phyloP scores from a whole-genome alignment of 1,284 basidiomycete species.

The Fomes fomentarius region DNA sequence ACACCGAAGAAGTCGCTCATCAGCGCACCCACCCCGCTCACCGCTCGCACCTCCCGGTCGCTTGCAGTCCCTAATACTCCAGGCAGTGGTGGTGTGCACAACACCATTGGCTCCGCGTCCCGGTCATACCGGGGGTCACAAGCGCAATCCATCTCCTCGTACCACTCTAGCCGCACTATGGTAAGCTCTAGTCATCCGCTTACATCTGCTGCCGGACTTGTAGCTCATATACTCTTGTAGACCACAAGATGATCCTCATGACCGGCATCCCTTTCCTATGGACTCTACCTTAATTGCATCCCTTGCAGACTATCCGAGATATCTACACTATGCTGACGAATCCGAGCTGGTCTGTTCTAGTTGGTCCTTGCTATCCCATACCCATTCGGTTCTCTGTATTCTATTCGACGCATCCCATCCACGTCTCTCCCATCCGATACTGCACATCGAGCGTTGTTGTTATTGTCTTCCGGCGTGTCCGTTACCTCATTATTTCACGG shows the following conservation, averaged over 20 bases:
- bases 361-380: constrained; percentile 32
- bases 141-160: constrained; percentile 42
- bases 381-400: constrained; percentile 32
- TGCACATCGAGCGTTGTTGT: constrained; percentile 27
- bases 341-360: constrained; percentile 34
- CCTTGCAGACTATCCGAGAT: constrained; percentile 25
- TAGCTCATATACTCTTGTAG: constrained; percentile 8
- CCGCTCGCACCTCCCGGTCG: constrained; percentile 67
- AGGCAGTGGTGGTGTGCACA: constrained; percentile 42
- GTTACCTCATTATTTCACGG: constrained; percentile 24
- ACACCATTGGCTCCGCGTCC: constrained; percentile 39
- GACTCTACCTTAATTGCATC: constrained; percentile 27
- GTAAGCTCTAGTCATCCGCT: constrained; percentile 21
- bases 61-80: constrained; percentile 64
- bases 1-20: constrained; percentile 88
- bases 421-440: constrained; percentile 18
- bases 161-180: constrained; percentile 47
- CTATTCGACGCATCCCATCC: constrained; percentile 31
- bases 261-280: constrained; percentile 23
- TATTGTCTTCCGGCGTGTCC: constrained; percentile 19
- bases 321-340: constrained; percentile 30
- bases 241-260: constrained; percentile 32
- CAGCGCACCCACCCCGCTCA: constrained; percentile 81
- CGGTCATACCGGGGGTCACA: constrained; percentile 45
- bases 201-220: neutral